Base-by-base conservation (phyloP, 2,329 filamentous ascomycete genomes). In the Ophiocordyceps camponoti-floridani region DNA sequence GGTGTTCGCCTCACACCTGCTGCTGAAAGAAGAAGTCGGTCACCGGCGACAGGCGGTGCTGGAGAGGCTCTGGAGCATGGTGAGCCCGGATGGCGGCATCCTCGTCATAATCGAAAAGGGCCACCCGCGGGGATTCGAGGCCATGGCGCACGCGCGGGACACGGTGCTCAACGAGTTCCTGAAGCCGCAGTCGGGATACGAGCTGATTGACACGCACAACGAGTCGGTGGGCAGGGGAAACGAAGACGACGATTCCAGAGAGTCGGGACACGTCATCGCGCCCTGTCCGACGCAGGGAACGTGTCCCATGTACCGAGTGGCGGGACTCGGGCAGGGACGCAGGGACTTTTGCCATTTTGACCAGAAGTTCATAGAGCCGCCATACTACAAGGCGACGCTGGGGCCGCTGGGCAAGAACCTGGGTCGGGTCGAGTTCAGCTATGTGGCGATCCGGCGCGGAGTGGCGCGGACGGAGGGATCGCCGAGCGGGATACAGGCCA, bases 301-400 rank as follows among this genome's bases (percentile, higher is more conserved):
- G 46, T 98, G 91, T 52, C 91, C 91, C 0, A 93, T 98, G 84
- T 95, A 94, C 57, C 67, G 72, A 18, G 68, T 70, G 0, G 72
- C 80, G 1, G 86, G 87, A 0, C 68, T 81, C 45, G 77, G 75
- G 45, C 66, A 66, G 27, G 85, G 87, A 6, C 77, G 89, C 45
- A 88, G 87, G 54, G 88, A 96, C 56, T 91, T 82, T 57, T 98
- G 91, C 61, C 84, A 82, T 60, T 96, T 98, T 61, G 74, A 71
- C 49, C 91, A 98, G 63, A 78, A 91, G 42, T 96, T 85, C 58
- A 82, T 87, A 43, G 78, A 88, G 0, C 91, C 91, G 1, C 66
- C 69, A 0, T 95, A 88, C 60, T 70, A 95, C 45, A 86, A 93
- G 57, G 73, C 73, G 42, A 72, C 96, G 42, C 66, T 93, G 18